Conservation (phyloP, 2,329 filamentous ascomycete genomes). For the Cercospora sp. region DNA sequence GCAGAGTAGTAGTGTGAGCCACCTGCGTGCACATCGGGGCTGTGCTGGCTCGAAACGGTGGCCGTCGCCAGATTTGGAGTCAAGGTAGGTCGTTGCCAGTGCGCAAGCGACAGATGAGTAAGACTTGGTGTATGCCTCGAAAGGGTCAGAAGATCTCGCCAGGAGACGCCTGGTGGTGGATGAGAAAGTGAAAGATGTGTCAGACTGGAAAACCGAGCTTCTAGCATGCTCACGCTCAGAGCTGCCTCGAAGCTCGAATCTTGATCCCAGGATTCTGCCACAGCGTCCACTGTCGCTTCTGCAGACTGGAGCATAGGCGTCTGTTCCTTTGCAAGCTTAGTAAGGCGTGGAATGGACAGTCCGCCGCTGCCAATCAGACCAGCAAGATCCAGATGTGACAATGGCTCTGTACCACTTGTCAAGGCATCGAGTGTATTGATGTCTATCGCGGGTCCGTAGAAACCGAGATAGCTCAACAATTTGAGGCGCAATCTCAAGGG, state of each 20-base stretch:
- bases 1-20: slow-evolving; percentile 56
- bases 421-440: slow-evolving; percentile 53
- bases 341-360: slow-evolving; percentile 46
- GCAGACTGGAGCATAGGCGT: background rate
- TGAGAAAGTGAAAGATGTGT: slow-evolving; percentile 61
- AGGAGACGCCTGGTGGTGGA: slow-evolving; percentile 52
- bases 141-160: slow-evolving; percentile 57
- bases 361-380: slow-evolving; percentile 50
- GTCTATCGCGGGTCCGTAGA: slow-evolving; percentile 50
- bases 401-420: slow-evolving; percentile 50
- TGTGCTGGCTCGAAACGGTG: slow-evolving; percentile 45
- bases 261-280: slow-evolving; percentile 53
- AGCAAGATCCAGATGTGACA: slow-evolving; percentile 56
- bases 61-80: slow-evolving; percentile 55
- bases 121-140: slow-evolving; percentile 57
- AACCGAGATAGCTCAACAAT: slow-evolving; percentile 58
- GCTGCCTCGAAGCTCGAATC: slow-evolving; percentile 34
- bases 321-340: slow-evolving; percentile 47
- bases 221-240: slow-evolving; percentile 31
- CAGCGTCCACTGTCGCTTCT: background rate
- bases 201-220: slow-evolving; percentile 53
- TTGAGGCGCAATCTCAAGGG: slow-evolving; percentile 54
- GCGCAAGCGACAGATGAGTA: slow-evolving; percentile 62
- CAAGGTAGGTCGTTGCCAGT: slow-evolving; percentile 62
- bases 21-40: slow-evolving; percentile 49